Evolutionary conservation across 2,329 filamentous ascomycete genomes (phyloP).

Genomic region (Fusarium udum): DNA sequence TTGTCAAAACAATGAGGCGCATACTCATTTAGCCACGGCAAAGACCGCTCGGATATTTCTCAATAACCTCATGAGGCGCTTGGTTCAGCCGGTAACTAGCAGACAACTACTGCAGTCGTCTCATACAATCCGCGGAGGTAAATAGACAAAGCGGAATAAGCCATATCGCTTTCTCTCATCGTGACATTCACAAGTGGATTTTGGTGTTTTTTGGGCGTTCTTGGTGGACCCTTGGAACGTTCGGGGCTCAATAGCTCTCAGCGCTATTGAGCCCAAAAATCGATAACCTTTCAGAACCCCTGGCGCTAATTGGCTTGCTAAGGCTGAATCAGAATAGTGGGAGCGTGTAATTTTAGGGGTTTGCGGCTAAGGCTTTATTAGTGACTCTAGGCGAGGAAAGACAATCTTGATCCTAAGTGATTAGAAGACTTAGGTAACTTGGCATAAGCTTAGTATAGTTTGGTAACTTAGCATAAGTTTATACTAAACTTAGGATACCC

Average conservation of each 20-base stretch:
- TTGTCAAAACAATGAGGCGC: neutral
- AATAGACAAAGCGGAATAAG: neutral
- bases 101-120: fast-evolving
- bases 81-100: neutral
- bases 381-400: neutral
- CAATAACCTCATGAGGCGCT: neutral
- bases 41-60: neutral
- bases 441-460: too few species aligned
- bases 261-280: neutral
- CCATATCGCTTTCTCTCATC: neutral
- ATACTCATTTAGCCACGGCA: neutral
- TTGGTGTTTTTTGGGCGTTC: neutral
- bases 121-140: fast-evolving
- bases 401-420: too few species aligned
- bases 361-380: neutral
- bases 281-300: neutral
- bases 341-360: neutral
- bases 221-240: neutral
- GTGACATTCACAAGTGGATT: neutral
- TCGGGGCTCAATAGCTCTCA: neutral
- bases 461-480: too few species aligned
- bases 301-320: neutral
- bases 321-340: neutral
- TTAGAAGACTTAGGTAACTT: too few species aligned
- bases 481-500: too few species aligned